Evolutionary conservation across 768 basidiomycete genomes (phyloP), one percentile per base, ranked within the genome.

Genomic region (Amanita subjunquillea): DNA sequence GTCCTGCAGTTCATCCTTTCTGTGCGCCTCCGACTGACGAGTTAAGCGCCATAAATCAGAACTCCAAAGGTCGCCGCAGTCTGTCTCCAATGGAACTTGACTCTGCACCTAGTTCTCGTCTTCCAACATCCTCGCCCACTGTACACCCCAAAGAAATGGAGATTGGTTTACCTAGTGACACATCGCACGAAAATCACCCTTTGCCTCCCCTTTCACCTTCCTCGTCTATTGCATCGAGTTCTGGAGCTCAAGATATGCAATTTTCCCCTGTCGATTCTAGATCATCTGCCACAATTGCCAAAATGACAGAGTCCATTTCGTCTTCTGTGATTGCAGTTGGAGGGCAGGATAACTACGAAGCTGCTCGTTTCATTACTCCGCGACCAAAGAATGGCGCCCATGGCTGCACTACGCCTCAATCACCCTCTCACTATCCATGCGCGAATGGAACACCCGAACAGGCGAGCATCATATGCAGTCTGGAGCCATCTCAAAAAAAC

Each of bases 21-120:
- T 2, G 27, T n/a, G 20, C 20, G 39, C n/a, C 38, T 25, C 10
- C 30, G 25, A 34, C 36, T 27, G 20, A 41, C 46, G 46, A 44
- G 12, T 20, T 22, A 25, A 20, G 12, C 34, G 52, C 34, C 23
- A 3, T 23, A 22, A 50, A 48, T 55, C 34, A 49, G 57, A 62
- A 54, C 52, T 46, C 55, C 53, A 45, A 65, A 63, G 65, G 53
- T 48, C 71, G 74, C 15, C 67, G 77, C 53, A 83, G 76, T 63
- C 66, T 79, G 43, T 79, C 79, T 45, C 80, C 79, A 0, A 82
- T 81, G 79, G 83, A 82, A 51, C 69, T 83, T 40, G 79, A 76
- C 56, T 79, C 79, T 6, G 62, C 72, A 6, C 57, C 67, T 15
- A 72, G 68, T 54, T 71, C 70, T 8, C 30, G 30, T 29, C 40